Evolutionary conservation across 2,329 filamentous ascomycete genomes (phyloP).

Genomic region (Monosporascus sp.): DNA sequence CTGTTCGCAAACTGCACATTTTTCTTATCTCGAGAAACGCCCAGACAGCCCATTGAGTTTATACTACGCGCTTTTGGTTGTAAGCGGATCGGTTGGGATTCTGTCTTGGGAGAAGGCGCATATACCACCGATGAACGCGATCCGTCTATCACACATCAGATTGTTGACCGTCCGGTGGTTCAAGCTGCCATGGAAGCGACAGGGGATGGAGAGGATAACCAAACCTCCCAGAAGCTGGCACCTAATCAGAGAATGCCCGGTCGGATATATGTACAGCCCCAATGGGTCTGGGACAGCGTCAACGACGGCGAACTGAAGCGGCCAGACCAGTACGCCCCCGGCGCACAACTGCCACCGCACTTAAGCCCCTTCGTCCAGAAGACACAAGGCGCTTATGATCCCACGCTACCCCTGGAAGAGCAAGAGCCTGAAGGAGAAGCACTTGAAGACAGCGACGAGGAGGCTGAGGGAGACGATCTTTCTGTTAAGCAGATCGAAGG

Average conservation of each 20-base stretch:
- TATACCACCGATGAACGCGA: slow-evolving; percentile 89
- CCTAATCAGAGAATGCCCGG: slow-evolving; percentile 78
- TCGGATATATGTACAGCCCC: slow-evolving; percentile 87
- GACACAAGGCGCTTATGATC: slow-evolving; percentile 85
- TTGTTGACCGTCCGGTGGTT: slow-evolving; percentile 83
- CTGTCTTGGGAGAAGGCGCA: slow-evolving; percentile 82
- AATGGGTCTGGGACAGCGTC: slow-evolving; percentile 97
- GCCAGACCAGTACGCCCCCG: slow-evolving; percentile 83
- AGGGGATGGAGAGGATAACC: slow-evolving; percentile 52
- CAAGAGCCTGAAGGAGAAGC: slow-evolving; percentile 87
- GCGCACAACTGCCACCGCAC: slow-evolving; percentile 86
- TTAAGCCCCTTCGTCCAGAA: slow-evolving; percentile 92
- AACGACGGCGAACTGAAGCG: slow-evolving; percentile 87
- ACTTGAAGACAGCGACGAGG: slow-evolving; percentile 59
- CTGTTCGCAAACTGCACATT: slow-evolving; percentile 87
- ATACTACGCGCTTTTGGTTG: slow-evolving; percentile 91
- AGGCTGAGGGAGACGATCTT: slow-evolving; percentile 42
- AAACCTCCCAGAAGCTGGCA: slow-evolving; percentile 54
- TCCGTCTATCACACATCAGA: slow-evolving; percentile 87
- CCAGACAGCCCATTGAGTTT: slow-evolving; percentile 85
- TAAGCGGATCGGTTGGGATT: slow-evolving; percentile 93
- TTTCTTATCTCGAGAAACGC: slow-evolving; percentile 90
- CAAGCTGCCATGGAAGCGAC: slow-evolving; percentile 51
- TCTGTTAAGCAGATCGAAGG: slow-evolving; percentile 36
- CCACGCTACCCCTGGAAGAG: slow-evolving; percentile 76